Conservation (phyloP, 176 grass and related monocot genomes). For the Rhynchospora pubera region DNA sequence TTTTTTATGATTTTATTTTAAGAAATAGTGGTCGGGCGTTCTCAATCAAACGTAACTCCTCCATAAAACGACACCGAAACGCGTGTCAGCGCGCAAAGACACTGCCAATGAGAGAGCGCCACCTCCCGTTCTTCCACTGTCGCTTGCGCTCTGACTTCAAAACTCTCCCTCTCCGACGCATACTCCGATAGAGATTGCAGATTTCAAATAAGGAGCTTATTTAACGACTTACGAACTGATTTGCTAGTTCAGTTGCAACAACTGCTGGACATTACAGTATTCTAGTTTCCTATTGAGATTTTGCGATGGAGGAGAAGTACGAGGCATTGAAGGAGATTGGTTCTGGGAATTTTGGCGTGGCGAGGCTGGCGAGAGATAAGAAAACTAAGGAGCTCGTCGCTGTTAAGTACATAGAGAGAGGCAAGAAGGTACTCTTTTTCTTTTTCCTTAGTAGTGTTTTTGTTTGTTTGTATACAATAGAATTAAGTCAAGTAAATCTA, state of each 20-base stretch:
- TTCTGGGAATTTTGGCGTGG: slow-evolving; percentile 82
- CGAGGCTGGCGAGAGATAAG: slow-evolving; percentile 79
- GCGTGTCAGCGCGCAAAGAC: slow-evolving; percentile 14
- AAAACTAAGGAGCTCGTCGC: slow-evolving; percentile 76
- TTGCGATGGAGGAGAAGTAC: slow-evolving; percentile 74
- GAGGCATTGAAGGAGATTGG: slow-evolving; percentile 82
- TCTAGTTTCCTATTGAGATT: not conserved
- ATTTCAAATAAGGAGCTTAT: not conserved
- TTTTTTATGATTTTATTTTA: too few relatives aligned
- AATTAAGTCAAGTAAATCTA: not conserved
- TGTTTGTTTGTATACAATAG: not conserved
- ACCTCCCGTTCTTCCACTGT: slow-evolving; percentile 10
- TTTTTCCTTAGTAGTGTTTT: not conserved
- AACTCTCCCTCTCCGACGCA: slow-evolving; percentile 4
- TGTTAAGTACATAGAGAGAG: slow-evolving; percentile 96
- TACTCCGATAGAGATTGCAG: not conserved
- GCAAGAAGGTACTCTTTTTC: slow-evolving; percentile 54
- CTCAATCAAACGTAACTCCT: too few relatives aligned
- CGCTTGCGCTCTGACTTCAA: slow-evolving; percentile 23
- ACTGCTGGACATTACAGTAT: not conserved
- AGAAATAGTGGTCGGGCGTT: too few relatives aligned
- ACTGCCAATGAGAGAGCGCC: not conserved
- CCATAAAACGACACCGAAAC: not conserved
- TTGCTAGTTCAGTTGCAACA: not conserved
- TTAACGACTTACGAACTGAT: not conserved